phyloP scores from a whole-genome alignment of 73 alveolate genomes.

The Paramecium caudatum region DNA sequence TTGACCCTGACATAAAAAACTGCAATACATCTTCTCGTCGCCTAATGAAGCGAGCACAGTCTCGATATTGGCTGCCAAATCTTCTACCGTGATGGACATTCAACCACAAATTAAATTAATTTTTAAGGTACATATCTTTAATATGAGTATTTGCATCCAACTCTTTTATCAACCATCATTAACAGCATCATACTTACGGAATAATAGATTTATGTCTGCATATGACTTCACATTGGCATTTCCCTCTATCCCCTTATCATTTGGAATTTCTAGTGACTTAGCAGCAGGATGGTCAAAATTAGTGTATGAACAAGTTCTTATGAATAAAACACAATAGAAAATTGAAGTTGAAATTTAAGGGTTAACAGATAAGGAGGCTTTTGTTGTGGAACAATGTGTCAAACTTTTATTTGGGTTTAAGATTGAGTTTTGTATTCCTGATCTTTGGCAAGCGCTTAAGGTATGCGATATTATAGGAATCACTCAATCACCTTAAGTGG shows the following conservation, averaged over 20 bases:
- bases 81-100: conserved; percentile 58
- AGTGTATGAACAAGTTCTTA: conserved; percentile 34
- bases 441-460: conserved; percentile 40
- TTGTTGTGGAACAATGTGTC: conserved; percentile 63
- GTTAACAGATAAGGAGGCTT: conserved; percentile 45
- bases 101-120: conserved; percentile 50
- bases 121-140: conserved; percentile 12
- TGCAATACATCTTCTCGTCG: conserved; percentile 35
- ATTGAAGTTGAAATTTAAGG: conserved; percentile 62
- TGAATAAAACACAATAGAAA: conserved; percentile 38
- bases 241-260: conserved; percentile 23
- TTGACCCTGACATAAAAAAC: conserved; percentile 48
- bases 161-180: conserved; percentile 41
- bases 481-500: conserved; percentile 40
- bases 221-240: conserved; percentile 39
- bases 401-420: conserved; percentile 62
- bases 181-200: conserved; percentile 41
- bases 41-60: conserved; percentile 56
- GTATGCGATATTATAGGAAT: conserved; percentile 42
- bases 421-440: conserved; percentile 42
- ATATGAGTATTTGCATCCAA: conserved; percentile 32
- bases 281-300: conserved; percentile 67
- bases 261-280: conserved; percentile 40
- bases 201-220: conserved; percentile 50
- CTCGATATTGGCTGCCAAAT: conserved; percentile 56